Percentiles rank a stretch among this genome's conserved stretches.
phyloP scores from a whole-genome alignment of 1,284 basidiomycete genomes.

The Pyrrhoderma lamaoense region DNA sequence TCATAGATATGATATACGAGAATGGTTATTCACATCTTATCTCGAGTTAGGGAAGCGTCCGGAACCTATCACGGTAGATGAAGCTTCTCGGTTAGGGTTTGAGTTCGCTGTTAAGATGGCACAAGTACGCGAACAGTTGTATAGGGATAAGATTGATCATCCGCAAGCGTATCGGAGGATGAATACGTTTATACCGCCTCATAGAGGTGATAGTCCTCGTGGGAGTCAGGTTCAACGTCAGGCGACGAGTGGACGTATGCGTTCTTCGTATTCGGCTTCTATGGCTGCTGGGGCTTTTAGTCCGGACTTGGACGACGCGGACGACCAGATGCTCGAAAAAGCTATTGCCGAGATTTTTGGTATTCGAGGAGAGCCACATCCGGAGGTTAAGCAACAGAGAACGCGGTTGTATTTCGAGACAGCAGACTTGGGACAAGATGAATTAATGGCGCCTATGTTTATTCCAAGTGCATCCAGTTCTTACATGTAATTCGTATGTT shows the following conservation, averaged over 20 bases:
- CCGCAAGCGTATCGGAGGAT: slow-evolving; percentile 9
- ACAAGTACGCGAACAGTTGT: slow-evolving; percentile 11
- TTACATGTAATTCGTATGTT: no score
- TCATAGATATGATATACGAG: slow-evolving; percentile 21
- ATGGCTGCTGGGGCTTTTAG: no score
- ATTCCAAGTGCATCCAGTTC: no score
- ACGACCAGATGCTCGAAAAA: slow-evolving; percentile 12
- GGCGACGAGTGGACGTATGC: no score
- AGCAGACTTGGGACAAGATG: no score
- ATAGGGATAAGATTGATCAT: slow-evolving; percentile 16
- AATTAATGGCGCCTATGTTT: no score
- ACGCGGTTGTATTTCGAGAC: no score
- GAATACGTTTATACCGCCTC: neutral
- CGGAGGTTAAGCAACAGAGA: neutral
- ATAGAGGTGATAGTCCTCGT: neutral
- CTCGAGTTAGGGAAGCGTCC: slow-evolving; percentile 22
- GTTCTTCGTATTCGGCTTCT: no score
- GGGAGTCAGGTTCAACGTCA: neutral
- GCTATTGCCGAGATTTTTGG: slow-evolving; percentile 14
- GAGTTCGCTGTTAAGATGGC: slow-evolving; percentile 18
- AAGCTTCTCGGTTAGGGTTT: slow-evolving; percentile 23
- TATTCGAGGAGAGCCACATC: slow-evolving; percentile 10
- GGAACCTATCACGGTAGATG: slow-evolving; percentile 23
- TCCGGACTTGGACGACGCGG: slow-evolving; percentile 10
- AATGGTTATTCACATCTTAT: slow-evolving; percentile 23